Conservation (phyloP, 1,284 basidiomycete species). For the Cutaneotrichosporon daszewskae region DNA sequence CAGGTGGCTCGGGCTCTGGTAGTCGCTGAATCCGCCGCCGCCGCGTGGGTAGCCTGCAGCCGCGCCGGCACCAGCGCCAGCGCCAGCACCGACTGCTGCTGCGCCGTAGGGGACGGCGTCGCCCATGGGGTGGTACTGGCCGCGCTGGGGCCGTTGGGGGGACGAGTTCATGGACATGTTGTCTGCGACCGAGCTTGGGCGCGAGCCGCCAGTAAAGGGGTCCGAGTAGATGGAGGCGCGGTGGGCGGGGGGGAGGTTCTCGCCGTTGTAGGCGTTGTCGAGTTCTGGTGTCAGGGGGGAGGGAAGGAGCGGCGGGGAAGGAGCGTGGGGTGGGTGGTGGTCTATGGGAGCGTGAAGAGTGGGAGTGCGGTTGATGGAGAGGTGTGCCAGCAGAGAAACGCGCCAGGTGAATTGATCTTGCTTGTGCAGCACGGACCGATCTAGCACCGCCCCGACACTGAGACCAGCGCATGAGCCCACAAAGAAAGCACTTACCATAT, state of each 20-base stretch:
- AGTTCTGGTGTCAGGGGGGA: constrained; percentile 1
- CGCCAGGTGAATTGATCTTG: too few relatives aligned
- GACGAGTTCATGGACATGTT: constrained; percentile 7
- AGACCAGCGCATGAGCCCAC: too few relatives aligned
- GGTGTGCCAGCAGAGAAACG: background rate
- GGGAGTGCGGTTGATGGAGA: background rate
- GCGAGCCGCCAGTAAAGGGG: constrained; percentile 7
- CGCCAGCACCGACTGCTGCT: background rate
- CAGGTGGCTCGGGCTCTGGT: background rate
- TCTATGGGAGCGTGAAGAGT: constrained; percentile 1
- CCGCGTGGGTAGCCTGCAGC: background rate
- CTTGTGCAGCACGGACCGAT: too few relatives aligned
- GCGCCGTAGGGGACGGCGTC: too few relatives aligned
- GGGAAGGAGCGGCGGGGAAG: background rate
- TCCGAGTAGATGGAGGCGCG: constrained; percentile 10
- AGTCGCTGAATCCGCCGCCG: background rate
- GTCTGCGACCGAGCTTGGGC: constrained; percentile 1
- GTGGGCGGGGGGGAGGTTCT: constrained; percentile 6
- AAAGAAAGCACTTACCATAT: background rate
- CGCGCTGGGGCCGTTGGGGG: background rate
- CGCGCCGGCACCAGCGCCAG: constrained; percentile 3
- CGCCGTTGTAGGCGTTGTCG: constrained; percentile 1
- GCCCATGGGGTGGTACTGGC: constrained; percentile 6
- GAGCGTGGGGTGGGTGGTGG: background rate
- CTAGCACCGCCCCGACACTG: too few relatives aligned